phyloP scores from a whole-genome alignment of 257 asterid genomes.

The Misopates orontium region DNA sequence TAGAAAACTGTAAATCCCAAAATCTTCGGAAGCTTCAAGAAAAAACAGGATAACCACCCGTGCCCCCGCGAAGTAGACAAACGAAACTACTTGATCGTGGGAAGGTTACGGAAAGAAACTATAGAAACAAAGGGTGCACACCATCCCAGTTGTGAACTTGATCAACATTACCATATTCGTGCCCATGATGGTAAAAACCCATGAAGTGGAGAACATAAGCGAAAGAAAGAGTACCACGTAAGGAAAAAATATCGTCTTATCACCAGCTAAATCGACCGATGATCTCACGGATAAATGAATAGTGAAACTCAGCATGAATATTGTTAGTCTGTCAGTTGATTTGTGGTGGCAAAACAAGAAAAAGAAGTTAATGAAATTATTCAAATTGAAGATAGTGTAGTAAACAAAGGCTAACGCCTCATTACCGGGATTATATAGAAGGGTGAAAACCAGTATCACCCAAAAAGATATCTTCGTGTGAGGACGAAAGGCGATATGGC shows the following conservation, averaged over 20 bases:
- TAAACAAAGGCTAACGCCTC: not conserved
- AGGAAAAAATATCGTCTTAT: not conserved
- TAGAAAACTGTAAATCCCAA: slow-evolving; percentile 24
- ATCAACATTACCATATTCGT: not conserved
- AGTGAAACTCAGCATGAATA: not conserved
- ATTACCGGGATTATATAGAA: not conserved
- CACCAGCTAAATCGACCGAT: not conserved
- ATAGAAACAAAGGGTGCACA: slow-evolving; percentile 22
- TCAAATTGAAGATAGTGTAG: not conserved
- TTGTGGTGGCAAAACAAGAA: not conserved
- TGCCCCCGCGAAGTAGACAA: slow-evolving; percentile 19
- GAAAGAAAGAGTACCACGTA: not conserved
- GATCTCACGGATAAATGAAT: slow-evolving; percentile 6
- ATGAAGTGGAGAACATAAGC: not conserved
- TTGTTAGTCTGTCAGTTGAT: not conserved
- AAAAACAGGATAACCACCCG: slow-evolving; percentile 9
- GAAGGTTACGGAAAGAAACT: slow-evolving; percentile 24
- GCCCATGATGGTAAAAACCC: not conserved
- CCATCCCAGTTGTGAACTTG: slow-evolving; percentile 16
- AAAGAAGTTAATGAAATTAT: not conserved
- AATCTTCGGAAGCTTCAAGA: slow-evolving; percentile 12
- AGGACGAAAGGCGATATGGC: not conserved
- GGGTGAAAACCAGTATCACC: not conserved
- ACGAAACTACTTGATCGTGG: slow-evolving; percentile 18
- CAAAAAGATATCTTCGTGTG: not conserved